phyloP scores from a whole-genome alignment of 2,329 filamentous ascomycete genomes.

The Tolypocladium sp. region DNA sequence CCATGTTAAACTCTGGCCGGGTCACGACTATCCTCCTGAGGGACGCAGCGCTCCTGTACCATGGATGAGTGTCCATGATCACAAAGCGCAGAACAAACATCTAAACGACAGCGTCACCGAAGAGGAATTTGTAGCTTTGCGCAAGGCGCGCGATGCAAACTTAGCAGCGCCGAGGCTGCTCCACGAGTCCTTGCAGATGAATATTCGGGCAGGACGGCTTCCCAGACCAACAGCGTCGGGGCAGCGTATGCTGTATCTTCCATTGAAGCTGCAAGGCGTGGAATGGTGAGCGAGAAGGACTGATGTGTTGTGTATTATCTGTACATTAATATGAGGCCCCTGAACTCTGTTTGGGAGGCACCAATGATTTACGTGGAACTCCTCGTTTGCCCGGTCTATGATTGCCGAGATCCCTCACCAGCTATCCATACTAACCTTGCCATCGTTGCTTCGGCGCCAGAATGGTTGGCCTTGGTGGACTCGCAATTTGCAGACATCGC shows the following conservation, averaged over 20 bases:
- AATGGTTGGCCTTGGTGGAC: no score
- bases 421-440: no score
- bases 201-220: conserved; percentile 38
- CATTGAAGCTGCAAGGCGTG: conserved; percentile 13
- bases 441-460: no score
- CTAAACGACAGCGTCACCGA: conserved; percentile 29
- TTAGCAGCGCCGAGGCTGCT: conserved; percentile 36
- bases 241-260: conserved; percentile 25
- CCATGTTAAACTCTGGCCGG: conserved; percentile 40
- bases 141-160: conserved; percentile 31
- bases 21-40: conserved; percentile 42
- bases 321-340: background rate
- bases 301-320: background rate
- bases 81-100: conserved; percentile 38
- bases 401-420: no score
- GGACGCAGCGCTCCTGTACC: conserved; percentile 23
- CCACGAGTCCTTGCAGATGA: conserved; percentile 42
- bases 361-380: no score
- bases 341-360: no score
- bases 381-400: no score
- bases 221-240: conserved; percentile 22
- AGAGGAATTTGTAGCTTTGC: conserved; percentile 33
- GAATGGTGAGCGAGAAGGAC: background rate
- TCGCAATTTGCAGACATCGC: no score
- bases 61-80: conserved; percentile 34